Evolutionary conservation across 441 rosid species (phyloP).

Genomic region (Corymbia citriodora): DNA sequence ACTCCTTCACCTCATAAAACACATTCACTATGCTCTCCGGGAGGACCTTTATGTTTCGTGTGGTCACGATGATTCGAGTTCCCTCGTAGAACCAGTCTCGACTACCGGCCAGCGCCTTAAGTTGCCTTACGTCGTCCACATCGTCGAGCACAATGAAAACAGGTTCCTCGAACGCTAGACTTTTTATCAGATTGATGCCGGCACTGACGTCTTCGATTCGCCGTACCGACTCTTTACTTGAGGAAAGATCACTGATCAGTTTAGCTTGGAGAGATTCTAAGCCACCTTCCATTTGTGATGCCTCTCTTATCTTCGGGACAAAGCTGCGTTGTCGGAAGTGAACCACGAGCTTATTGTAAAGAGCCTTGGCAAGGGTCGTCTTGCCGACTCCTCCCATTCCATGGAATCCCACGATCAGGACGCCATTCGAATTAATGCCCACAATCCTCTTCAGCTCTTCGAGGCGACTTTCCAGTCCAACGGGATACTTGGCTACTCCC

Average conservation of each 20-base stretch:
- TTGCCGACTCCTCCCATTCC: slow-evolving; percentile 74
- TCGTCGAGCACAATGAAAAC: neutral
- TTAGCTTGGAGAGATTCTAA: slow-evolving; percentile 31
- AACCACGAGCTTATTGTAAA: slow-evolving; percentile 31
- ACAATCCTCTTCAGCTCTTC: slow-evolving; percentile 20
- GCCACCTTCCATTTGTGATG: slow-evolving; percentile 15
- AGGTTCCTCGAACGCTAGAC: accelerated
- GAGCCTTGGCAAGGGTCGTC: slow-evolving; percentile 51
- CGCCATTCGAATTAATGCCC: slow-evolving; percentile 15
- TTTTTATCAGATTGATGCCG: neutral
- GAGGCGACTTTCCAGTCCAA: slow-evolving; percentile 46
- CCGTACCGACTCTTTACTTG: neutral
- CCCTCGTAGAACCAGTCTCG: neutral
- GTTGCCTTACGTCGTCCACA: neutral
- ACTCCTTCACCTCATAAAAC: neutral
- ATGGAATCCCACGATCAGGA: slow-evolving; percentile 33
- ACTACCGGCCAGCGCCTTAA: neutral
- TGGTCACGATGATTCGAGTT: neutral
- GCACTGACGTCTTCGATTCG: neutral
- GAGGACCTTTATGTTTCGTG: neutral
- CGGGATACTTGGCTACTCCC: slow-evolving; percentile 29
- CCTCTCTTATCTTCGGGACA: slow-evolving; percentile 40
- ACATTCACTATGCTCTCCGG: neutral
- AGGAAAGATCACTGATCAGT: slow-evolving; percentile 23
- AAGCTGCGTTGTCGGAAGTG: slow-evolving; percentile 30